Evolutionary conservation across 805 yeast genomes (phyloP).

Genomic region (Danielozyma ontarioensis): DNA sequence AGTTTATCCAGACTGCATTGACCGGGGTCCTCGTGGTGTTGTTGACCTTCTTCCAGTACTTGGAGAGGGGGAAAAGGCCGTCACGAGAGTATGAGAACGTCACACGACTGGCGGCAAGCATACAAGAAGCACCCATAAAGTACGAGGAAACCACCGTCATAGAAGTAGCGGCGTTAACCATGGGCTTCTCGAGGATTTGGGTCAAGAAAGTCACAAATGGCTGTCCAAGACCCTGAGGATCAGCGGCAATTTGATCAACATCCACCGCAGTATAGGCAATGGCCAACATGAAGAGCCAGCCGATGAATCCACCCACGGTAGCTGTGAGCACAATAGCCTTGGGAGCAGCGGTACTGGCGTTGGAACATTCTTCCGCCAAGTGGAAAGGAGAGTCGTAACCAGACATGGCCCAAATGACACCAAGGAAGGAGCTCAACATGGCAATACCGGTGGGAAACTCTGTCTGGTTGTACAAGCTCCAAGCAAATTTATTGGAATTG

Average conservation of each 20-base stretch:
- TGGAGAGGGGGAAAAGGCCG: slow-evolving; percentile 58
- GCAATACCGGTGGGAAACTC: slow-evolving; percentile 63
- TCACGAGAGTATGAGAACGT: slow-evolving; percentile 66
- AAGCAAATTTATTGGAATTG: slow-evolving; percentile 45
- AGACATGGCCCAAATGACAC: slow-evolving; percentile 69
- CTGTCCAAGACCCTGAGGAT: slow-evolving; percentile 48
- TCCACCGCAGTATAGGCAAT: slow-evolving; percentile 58
- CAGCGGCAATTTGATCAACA: slow-evolving; percentile 41
- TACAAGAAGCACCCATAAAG: slow-evolving; percentile 53
- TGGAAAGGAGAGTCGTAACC: slow-evolving; percentile 77
- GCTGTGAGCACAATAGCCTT: slow-evolving; percentile 59
- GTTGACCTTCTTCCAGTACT: slow-evolving; percentile 45
- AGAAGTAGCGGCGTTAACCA: slow-evolving; percentile 39
- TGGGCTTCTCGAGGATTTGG: slow-evolving; percentile 40
- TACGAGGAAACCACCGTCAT: slow-evolving; percentile 40
- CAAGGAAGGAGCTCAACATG: slow-evolving; percentile 50
- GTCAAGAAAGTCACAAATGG: slow-evolving; percentile 53
- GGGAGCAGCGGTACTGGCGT: slow-evolving; percentile 63
- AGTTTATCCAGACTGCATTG: slow-evolving; percentile 58
- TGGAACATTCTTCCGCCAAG: slow-evolving; percentile 65
- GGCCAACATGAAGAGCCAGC: slow-evolving; percentile 54
- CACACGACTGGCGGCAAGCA: slow-evolving; percentile 64
- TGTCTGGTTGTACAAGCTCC: slow-evolving; percentile 53
- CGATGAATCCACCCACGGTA: slow-evolving; percentile 48
- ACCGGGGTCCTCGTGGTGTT: slow-evolving; percentile 55